Percentiles rank a stretch among this genome's conserved stretches.
Evolutionary conservation across 257 asterid species (phyloP).

Genomic region (Ehretia macrophylla): DNA sequence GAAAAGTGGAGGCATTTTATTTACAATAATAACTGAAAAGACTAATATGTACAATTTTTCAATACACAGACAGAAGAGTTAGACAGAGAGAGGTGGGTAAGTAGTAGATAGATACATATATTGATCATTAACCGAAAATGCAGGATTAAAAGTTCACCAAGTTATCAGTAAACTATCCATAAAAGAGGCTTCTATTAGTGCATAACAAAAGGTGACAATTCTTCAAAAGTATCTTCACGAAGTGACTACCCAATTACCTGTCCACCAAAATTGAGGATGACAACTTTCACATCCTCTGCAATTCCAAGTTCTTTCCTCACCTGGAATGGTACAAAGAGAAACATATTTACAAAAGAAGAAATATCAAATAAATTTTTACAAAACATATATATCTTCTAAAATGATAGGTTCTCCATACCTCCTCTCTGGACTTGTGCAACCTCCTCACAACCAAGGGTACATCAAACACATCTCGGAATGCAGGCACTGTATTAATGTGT

Average conservation of each 20-base stretch:
- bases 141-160: too few relatives aligned
- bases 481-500: constrained; percentile 72
- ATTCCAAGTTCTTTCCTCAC: constrained; percentile 84
- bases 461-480: constrained; percentile 93
- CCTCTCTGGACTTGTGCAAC: constrained; percentile 73
- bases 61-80: too few relatives aligned
- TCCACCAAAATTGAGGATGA: constrained; percentile 96
- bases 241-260: constrained; percentile 50
- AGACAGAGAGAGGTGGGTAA: too few relatives aligned
- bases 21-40: too few relatives aligned
- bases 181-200: neutral
- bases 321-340: constrained; percentile 32
- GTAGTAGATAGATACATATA: too few relatives aligned
- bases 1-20: neutral
- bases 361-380: constrained; percentile 3
- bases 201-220: neutral
- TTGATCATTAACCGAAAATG: too few relatives aligned
- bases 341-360: constrained; percentile 3
- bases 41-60: too few relatives aligned
- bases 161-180: too few relatives aligned
- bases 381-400: neutral
- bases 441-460: constrained; percentile 97
- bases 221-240: neutral
- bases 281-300: constrained; percentile 69
- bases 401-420: constrained; percentile 37